phyloP scores from a whole-genome alignment of 805 yeast genomes.

The Candida michaelii region DNA sequence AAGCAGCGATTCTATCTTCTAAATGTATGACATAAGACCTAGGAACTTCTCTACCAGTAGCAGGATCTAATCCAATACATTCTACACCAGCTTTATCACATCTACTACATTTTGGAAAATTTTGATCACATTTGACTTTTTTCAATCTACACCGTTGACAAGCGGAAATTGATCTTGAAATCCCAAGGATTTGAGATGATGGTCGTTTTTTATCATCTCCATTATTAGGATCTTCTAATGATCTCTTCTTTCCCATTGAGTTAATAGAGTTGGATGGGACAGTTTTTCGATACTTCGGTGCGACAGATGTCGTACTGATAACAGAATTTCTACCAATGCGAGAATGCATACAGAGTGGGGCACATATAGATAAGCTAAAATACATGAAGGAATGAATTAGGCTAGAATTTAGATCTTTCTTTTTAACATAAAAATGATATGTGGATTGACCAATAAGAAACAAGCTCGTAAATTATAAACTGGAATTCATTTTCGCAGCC shows the following conservation, averaged over 20 bases:
- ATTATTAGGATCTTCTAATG: background rate
- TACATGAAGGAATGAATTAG: no score
- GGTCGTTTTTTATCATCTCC: conserved; percentile 4
- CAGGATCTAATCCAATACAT: conserved; percentile 84
- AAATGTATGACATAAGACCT: conserved; percentile 72
- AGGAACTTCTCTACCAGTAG: conserved; percentile 84
- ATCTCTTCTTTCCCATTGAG: conserved; percentile 4
- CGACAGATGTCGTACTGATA: conserved; percentile 5
- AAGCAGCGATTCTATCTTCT: conserved; percentile 60
- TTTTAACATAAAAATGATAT: no score
- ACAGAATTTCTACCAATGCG: background rate
- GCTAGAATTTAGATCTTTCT: no score
- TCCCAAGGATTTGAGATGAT: conserved; percentile 24
- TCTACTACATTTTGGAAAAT: conserved; percentile 63
- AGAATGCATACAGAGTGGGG: no score
- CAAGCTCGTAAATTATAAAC: background rate
- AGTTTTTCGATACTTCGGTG: background rate
- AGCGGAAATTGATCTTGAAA: conserved; percentile 72
- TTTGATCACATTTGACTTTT: conserved; percentile 66
- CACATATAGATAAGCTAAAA: no score
- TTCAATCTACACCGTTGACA: conserved; percentile 78
- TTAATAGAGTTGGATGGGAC: no score
- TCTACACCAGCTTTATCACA: conserved; percentile 66
- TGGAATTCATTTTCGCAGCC: conserved; percentile 1
- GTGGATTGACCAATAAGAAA: background rate